These are phyloP conservation scores for Coemansia sp. DNA, from an alignment of 192 early-diverging fungal species.

Conservation along the genomic window DNA sequence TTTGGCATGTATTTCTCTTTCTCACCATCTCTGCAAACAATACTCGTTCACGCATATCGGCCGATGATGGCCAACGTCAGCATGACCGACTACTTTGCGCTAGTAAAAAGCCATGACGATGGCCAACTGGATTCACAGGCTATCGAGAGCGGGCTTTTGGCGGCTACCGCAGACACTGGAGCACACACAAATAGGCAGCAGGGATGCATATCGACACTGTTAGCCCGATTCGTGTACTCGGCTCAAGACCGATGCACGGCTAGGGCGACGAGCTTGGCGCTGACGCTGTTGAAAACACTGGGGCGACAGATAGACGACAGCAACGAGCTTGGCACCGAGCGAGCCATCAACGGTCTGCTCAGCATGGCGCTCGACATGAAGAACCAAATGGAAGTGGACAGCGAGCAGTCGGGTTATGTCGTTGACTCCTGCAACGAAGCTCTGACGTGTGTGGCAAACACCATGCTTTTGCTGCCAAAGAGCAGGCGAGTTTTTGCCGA, in stretches of 20 bases:
- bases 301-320: slow-evolving; percentile 22
- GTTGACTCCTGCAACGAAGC: slow-evolving; percentile 32
- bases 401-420: not conserved
- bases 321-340: slow-evolving; percentile 18
- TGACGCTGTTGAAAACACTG: slow-evolving; percentile 31
- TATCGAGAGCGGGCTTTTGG: slow-evolving; percentile 31
- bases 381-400: not conserved
- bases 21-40: not conserved
- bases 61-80: not conserved
- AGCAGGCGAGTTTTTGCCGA: slow-evolving; percentile 14
- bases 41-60: not conserved
- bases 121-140: not conserved
- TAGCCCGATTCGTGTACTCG: slow-evolving; percentile 37
- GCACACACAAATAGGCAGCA: not conserved
- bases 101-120: not conserved
- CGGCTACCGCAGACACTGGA: not conserved
- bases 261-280: slow-evolving; percentile 23
- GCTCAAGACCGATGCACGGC: slow-evolving; percentile 23
- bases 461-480: slow-evolving; percentile 33
- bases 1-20: not conserved
- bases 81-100: slow-evolving; percentile 25
- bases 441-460: slow-evolving; percentile 46
- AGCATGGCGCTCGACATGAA: slow-evolving; percentile 13
- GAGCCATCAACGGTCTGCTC: slow-evolving; percentile 22
- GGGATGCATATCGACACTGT: not conserved